Conservation (phyloP, 768 basidiomycete species). For the Strobilomyces echinocephalus region DNA sequence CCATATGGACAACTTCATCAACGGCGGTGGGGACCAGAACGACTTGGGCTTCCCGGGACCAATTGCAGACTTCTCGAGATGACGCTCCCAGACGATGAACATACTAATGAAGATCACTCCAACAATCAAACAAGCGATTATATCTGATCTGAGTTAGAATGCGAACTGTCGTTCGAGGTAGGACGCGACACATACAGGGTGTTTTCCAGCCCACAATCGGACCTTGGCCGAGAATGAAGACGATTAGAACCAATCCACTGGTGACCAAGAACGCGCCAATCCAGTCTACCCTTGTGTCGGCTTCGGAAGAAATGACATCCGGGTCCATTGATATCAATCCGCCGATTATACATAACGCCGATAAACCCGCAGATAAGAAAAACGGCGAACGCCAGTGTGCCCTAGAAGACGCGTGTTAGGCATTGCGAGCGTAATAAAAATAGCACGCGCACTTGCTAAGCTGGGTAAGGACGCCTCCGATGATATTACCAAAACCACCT, state of each 20-base stretch:
- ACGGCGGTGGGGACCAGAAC: slow-evolving; percentile 47
- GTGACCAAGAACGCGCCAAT: slow-evolving; percentile 66
- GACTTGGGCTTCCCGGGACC: slow-evolving; percentile 16
- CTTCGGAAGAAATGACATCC: slow-evolving; percentile 41
- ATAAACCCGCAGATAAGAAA: slow-evolving; percentile 57
- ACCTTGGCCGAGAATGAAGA: slow-evolving; percentile 71
- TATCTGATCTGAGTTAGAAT: slow-evolving; percentile 40
- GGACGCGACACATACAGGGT: slow-evolving; percentile 35
- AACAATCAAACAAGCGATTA: slow-evolving; percentile 62
- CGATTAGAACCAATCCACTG: slow-evolving; percentile 59
- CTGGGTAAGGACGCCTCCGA: slow-evolving; percentile 73
- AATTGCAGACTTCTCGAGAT: slow-evolving; percentile 41
- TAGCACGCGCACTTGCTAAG: slow-evolving; percentile 32
- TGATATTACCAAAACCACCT: slow-evolving; percentile 58
- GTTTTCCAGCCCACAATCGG: slow-evolving; percentile 63
- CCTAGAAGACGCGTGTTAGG: slow-evolving; percentile 10
- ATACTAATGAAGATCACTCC: slow-evolving; percentile 49
- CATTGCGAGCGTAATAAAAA: neutral
- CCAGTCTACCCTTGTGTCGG: slow-evolving; percentile 64
- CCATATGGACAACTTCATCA: slow-evolving; percentile 65
- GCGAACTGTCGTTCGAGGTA: slow-evolving; percentile 19
- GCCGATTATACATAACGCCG: slow-evolving; percentile 45
- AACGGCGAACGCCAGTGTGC: slow-evolving; percentile 65
- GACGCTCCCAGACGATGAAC: slow-evolving; percentile 65
- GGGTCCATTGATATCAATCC: slow-evolving; percentile 58